Conservation (phyloP, 352 stramenopile genomes). For the Pythium phragmitis region DNA sequence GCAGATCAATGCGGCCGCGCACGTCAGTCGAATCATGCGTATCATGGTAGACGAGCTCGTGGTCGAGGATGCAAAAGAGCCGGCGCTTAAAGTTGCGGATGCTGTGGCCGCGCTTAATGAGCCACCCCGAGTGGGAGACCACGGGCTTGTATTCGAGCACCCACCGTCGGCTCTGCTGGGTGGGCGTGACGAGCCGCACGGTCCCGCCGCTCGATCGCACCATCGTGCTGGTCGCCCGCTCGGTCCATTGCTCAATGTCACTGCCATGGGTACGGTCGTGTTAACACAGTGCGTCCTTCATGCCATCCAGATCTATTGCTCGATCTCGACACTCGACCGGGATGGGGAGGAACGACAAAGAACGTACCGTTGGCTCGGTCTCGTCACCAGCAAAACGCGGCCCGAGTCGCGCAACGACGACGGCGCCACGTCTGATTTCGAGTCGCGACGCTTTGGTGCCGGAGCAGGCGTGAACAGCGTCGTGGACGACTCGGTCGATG, state of each 20-base stretch:
- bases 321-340: not conserved
- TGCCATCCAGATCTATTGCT: not conserved
- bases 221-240: conserved; percentile 77
- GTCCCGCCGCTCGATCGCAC: conserved; percentile 50
- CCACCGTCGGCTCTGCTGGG: conserved; percentile 62
- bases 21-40: conserved; percentile 76
- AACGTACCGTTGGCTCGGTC: conserved; percentile 61
- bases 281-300: too few relatives aligned
- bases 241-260: conserved; percentile 81
- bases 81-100: conserved; percentile 84
- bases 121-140: conserved; percentile 80
- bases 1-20: conserved; percentile 70
- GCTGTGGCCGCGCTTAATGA: conserved; percentile 82
- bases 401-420: conserved; percentile 29
- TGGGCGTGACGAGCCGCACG: conserved; percentile 43
- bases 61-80: conserved; percentile 84
- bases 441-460: not conserved
- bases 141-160: conserved; percentile 84
- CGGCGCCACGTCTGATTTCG: not conserved
- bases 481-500: not conserved
- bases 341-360: not conserved
- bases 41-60: conserved; percentile 86
- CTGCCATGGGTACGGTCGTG: conserved; percentile 23
- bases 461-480: not conserved
- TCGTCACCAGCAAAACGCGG: conserved; percentile 68